Evolutionary conservation across 495 filamentous ascomycete genomes (phyloP).

Genomic region (Penicillium paxilli): DNA sequence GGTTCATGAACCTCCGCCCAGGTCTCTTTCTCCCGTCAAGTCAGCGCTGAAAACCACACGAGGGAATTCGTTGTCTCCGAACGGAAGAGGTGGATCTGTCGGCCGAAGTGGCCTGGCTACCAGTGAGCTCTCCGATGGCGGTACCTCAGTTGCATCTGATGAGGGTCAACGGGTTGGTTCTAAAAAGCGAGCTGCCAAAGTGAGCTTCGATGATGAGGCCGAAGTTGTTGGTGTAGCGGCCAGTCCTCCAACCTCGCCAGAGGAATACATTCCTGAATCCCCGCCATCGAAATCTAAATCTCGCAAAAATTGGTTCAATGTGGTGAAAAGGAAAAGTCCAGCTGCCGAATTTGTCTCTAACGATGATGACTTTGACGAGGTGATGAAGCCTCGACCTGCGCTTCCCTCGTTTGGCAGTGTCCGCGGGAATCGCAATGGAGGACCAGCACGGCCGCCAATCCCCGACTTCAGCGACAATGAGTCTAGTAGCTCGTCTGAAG

Average conservation of each 20-base stretch:
- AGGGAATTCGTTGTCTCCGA: conserved; percentile 49
- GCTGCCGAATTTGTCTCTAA: conserved; percentile 35
- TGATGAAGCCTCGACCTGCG: conserved; percentile 72
- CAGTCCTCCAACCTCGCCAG: conserved; percentile 49
- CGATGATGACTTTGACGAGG: conserved; percentile 59
- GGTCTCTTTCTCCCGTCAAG: conserved; percentile 82
- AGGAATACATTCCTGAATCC: conserved; percentile 48
- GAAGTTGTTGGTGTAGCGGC: conserved; percentile 62
- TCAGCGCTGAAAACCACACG: conserved; percentile 78
- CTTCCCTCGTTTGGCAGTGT: conserved; percentile 86
- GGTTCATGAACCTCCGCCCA: conserved; percentile 72
- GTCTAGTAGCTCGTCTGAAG: conserved; percentile 35
- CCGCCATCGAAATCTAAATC: conserved; percentile 49
- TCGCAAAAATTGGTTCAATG: conserved; percentile 56
- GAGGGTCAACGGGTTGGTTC: conserved; percentile 48
- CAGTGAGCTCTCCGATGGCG: conserved; percentile 63
- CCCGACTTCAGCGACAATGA: conserved; percentile 40
- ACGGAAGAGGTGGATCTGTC: conserved; percentile 23
- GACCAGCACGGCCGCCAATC: conserved; percentile 11
- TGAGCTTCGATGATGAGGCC: conserved; percentile 83
- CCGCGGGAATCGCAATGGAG: conserved; percentile 44
- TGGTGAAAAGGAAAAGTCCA: conserved; percentile 47
- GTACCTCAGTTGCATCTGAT: conserved; percentile 58
- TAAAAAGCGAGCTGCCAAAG: conserved; percentile 70
- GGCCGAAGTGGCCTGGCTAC: conserved; percentile 36